A percentile compares a stretch with the other conserved stretches of the same genome.
Evolutionary conservation across 805 yeast species (phyloP).

Genomic region (Yarrowia divulgata): DNA sequence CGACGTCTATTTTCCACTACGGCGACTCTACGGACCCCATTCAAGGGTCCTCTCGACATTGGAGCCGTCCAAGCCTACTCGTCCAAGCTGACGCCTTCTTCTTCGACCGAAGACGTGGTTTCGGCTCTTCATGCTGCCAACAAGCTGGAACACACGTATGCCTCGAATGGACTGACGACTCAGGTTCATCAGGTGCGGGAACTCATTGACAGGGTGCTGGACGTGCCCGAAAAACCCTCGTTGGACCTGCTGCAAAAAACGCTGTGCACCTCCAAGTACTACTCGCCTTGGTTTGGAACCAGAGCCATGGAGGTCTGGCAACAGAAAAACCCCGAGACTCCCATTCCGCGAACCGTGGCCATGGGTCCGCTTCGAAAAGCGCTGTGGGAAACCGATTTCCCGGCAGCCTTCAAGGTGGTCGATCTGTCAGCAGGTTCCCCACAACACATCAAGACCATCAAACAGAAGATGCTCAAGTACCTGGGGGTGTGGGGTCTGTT

Average conservation of each 20-base stretch:
- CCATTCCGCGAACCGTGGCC: conserved; percentile 20
- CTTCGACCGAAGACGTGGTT: conserved; percentile 9
- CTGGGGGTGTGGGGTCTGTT: conserved; percentile 18
- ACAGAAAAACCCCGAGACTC: neutral
- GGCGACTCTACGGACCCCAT: conserved; percentile 13
- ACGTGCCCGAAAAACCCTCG: conserved; percentile 17
- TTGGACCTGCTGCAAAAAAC: neutral
- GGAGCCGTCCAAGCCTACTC: conserved; percentile 15
- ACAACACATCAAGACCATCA: conserved; percentile 3
- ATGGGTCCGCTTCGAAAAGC: conserved; percentile 9
- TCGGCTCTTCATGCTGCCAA: conserved; percentile 31
- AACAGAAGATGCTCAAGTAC: conserved; percentile 24
- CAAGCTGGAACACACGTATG: conserved; percentile 7
- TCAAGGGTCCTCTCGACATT: conserved; percentile 27
- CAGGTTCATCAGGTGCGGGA: conserved; percentile 17
- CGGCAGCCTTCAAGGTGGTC: conserved; percentile 18
- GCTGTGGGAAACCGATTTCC: conserved; percentile 21
- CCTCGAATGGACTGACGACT: neutral
- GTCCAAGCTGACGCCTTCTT: neutral
- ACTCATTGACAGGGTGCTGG: conserved; percentile 4
- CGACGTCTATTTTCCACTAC: conserved; percentile 13
- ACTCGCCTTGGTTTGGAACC: conserved; percentile 26
- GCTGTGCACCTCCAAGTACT: conserved; percentile 10
- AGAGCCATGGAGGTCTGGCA: conserved; percentile 31
- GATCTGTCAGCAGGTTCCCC: conserved; percentile 18